Percentiles rank a stretch among this genome's conserved stretches.
Evolutionary conservation across 495 filamentous ascomycete genomes (phyloP).

Genomic region (Pyrenula massariospora): DNA sequence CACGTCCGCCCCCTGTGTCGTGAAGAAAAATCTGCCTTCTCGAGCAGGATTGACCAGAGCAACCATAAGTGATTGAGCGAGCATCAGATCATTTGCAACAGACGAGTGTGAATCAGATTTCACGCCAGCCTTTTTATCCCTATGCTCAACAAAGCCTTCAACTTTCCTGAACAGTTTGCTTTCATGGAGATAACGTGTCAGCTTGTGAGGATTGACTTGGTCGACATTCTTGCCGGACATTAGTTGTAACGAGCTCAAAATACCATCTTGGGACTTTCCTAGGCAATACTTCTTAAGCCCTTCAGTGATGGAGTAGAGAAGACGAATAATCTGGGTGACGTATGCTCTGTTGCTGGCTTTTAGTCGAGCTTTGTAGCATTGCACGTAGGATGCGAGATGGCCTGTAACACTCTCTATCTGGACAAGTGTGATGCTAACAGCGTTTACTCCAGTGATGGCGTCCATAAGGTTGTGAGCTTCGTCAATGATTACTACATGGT

Average conservation of each 20-base stretch:
- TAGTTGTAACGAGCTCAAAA: conserved; percentile 54
- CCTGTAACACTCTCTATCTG: conserved; percentile 61
- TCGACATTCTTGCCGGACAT: conserved; percentile 81
- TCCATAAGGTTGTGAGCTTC: conserved; percentile 98
- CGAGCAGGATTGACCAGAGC: conserved; percentile 78
- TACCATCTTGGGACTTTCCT: conserved; percentile 39
- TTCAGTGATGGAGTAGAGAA: conserved; percentile 62
- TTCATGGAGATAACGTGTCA: conserved; percentile 76
- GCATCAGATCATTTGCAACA: conserved; percentile 63
- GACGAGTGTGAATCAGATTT: conserved; percentile 19
- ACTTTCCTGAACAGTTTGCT: conserved; percentile 92
- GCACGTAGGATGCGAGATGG: conserved; percentile 71
- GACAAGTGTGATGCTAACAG: conserved; percentile 56
- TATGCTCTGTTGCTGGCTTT: conserved; percentile 91
- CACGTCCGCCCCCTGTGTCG: conserved; percentile 35
- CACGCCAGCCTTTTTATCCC: conserved; percentile 29
- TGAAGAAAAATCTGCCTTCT: conserved; percentile 80
- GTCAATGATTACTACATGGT: conserved; percentile 85
- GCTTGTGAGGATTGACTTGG: conserved; percentile 86
- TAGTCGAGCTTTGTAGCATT: conserved; percentile 75
- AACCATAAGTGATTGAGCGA: conserved; percentile 70
- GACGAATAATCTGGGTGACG: conserved; percentile 70
- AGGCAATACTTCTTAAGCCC: conserved; percentile 33
- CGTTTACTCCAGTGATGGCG: conserved; percentile 79
- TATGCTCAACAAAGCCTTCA: conserved; percentile 66